phyloP scores from a whole-genome alignment of 129 eudicot species.

The Cynara cardunculus region DNA sequence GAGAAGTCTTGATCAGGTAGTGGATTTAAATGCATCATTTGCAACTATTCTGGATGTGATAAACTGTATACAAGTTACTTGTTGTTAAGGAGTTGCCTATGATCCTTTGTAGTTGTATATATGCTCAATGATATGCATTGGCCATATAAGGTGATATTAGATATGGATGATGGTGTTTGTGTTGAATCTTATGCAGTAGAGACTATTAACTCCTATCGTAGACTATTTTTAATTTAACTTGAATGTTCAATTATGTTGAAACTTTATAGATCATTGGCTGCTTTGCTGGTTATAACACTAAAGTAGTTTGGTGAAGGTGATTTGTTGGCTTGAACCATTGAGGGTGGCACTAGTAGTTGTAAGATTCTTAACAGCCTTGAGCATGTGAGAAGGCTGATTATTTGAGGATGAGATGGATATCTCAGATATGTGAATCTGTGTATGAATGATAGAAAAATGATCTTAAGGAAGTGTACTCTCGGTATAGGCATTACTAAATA shows the following conservation, averaged over 20 bases:
- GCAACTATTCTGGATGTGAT: not conserved
- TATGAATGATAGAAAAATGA: not conserved
- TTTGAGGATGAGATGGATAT: not conserved
- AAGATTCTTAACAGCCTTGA: slow-evolving; percentile 3
- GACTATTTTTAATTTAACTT: not conserved
- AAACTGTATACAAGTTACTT: not conserved
- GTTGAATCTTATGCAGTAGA: not conserved
- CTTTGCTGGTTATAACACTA: not conserved
- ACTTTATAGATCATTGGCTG: not conserved
- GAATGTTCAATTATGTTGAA: not conserved
- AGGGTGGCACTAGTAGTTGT: not conserved
- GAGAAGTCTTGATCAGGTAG: not conserved
- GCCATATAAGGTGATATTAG: slow-evolving; percentile 8
- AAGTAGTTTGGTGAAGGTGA: not conserved
- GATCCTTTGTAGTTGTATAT: not conserved
- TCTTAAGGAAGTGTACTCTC: not conserved
- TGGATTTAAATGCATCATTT: not conserved
- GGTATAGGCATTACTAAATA: not conserved
- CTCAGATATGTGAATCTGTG: not conserved
- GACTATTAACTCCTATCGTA: not conserved
- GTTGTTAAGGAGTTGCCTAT: not conserved
- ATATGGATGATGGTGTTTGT: not conserved
- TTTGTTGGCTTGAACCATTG: not conserved
- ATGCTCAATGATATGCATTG: not conserved
- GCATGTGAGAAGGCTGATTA: not conserved